phyloP scores from a whole-genome alignment of 2,329 filamentous ascomycete species.

The Xylaria sp. region DNA sequence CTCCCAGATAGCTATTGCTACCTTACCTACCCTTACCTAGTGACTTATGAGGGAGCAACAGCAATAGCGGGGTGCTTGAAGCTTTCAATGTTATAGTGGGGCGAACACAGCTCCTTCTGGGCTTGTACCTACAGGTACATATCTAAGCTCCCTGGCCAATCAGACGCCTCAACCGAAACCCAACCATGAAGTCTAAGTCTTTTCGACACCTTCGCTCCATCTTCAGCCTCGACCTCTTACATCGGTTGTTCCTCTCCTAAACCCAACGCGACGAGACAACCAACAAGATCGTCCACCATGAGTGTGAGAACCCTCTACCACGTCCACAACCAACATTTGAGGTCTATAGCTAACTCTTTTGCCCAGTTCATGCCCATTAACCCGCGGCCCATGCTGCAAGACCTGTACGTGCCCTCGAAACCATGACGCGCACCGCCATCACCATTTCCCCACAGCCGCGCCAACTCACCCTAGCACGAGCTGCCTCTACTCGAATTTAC shows the following conservation, averaged over 20 bases:
- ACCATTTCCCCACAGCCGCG: slow-evolving; percentile 2
- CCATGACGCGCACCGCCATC: not conserved
- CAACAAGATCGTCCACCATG: slow-evolving; percentile 39
- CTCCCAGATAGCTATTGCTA: no score
- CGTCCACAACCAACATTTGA: not conserved
- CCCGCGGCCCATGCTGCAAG: slow-evolving; percentile 94
- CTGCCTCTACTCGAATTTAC: not conserved
- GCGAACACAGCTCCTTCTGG: not conserved
- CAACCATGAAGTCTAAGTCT: slow-evolving; percentile 13
- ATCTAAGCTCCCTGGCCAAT: slow-evolving; percentile 13
- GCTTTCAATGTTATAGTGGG: slow-evolving; percentile 1
- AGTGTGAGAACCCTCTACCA: slow-evolving; percentile 38
- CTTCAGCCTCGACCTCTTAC: slow-evolving; percentile 17
- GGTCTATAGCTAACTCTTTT: slow-evolving; percentile 1
- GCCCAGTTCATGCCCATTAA: slow-evolving; percentile 86
- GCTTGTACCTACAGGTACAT: not conserved
- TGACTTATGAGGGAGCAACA: no score
- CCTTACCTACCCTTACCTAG: no score
- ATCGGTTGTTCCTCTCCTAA: slow-evolving; percentile 18
- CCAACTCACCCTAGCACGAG: not conserved
- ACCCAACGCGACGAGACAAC: slow-evolving; percentile 22
- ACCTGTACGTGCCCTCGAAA: slow-evolving; percentile 81
- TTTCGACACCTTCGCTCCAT: slow-evolving; percentile 1
- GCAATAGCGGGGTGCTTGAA: no score
- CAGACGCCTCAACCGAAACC: slow-evolving; percentile 1